Evolutionary conservation across 2,329 filamentous ascomycete genomes (phyloP).

Genomic region (Penicillium occitanis): DNA sequence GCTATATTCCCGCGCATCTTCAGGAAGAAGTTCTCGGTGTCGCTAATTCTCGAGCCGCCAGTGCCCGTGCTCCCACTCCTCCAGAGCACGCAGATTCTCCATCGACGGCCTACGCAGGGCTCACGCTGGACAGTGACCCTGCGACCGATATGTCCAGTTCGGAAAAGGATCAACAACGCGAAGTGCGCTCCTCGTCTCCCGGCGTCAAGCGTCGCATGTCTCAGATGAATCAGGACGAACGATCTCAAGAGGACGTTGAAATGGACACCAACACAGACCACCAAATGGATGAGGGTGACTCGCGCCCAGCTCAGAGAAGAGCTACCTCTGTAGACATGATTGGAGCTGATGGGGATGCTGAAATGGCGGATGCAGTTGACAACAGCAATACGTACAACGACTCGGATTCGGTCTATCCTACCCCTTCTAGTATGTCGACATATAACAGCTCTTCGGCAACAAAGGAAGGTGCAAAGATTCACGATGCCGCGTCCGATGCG

Average conservation of each 20-base stretch:
- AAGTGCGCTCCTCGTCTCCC: slow-evolving; percentile 35
- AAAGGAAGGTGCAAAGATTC: slow-evolving; percentile 28
- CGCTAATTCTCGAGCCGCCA: slow-evolving; percentile 17
- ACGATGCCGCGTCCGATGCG: slow-evolving; percentile 24
- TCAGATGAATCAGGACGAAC: slow-evolving; percentile 31
- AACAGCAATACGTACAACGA: slow-evolving; percentile 17
- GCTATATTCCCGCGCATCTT: slow-evolving; percentile 58
- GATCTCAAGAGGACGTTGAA: slow-evolving; percentile 24
- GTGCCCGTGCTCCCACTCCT: slow-evolving; percentile 16
- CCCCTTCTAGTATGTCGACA: slow-evolving; percentile 41
- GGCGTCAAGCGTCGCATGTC: slow-evolving; percentile 38
- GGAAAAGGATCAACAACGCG: slow-evolving; percentile 29
- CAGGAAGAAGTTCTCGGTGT: slow-evolving; percentile 51
- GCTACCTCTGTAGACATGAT: slow-evolving; percentile 49
- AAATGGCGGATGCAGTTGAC: slow-evolving; percentile 24
- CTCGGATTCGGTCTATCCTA: slow-evolving; percentile 38
- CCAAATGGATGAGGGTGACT: slow-evolving; percentile 23
- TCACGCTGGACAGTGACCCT: slow-evolving; percentile 50
- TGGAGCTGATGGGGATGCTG: slow-evolving; percentile 31
- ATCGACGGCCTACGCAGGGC: slow-evolving; percentile 54
- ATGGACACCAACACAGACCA: slow-evolving; percentile 21
- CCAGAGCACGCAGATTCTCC: slow-evolving; percentile 42
- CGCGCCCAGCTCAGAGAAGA: slow-evolving; percentile 30
- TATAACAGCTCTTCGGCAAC: slow-evolving; percentile 34
- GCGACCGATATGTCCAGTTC: slow-evolving; percentile 46